These are phyloP conservation scores for Solanum appendiculatum DNA, from an alignment of 257 asterid species.

Conservation along the genomic window DNA sequence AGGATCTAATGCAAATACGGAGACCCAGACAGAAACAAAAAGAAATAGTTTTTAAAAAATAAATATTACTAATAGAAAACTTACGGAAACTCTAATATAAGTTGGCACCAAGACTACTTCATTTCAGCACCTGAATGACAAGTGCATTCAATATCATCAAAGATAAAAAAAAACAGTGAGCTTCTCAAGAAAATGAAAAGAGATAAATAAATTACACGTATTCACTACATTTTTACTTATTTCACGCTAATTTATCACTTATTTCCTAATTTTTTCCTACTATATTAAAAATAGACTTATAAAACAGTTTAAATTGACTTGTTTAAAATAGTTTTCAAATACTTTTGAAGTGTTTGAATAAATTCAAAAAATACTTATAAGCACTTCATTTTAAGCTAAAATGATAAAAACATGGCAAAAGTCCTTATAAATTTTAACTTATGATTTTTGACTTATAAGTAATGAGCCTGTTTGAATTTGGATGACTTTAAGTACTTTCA, in stretches of 20 bases:
- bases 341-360: too few relatives aligned
- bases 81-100: constrained; percentile 43
- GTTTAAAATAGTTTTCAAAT: too few relatives aligned
- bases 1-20: not conserved
- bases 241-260: not conserved
- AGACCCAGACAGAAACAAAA: not conserved
- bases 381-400: not conserved
- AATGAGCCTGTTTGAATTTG: not conserved
- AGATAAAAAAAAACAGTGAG: not conserved
- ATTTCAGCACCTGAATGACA: constrained; percentile 19
- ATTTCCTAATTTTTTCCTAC: too few relatives aligned
- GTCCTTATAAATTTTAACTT: not conserved
- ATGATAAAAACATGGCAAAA: not conserved
- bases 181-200: not conserved
- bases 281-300: not conserved
- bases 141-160: not conserved
- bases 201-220: not conserved
- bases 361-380: too few relatives aligned
- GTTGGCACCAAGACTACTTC: constrained; percentile 55
- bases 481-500: too few relatives aligned
- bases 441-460: not conserved
- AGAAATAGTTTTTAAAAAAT: not conserved
- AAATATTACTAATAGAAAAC: constrained; percentile 10
- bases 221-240: not conserved
- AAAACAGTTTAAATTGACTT: too few relatives aligned